phyloP scores from a whole-genome alignment of 768 basidiomycete genomes.

The Trichaptum fuscoviolaceum region DNA sequence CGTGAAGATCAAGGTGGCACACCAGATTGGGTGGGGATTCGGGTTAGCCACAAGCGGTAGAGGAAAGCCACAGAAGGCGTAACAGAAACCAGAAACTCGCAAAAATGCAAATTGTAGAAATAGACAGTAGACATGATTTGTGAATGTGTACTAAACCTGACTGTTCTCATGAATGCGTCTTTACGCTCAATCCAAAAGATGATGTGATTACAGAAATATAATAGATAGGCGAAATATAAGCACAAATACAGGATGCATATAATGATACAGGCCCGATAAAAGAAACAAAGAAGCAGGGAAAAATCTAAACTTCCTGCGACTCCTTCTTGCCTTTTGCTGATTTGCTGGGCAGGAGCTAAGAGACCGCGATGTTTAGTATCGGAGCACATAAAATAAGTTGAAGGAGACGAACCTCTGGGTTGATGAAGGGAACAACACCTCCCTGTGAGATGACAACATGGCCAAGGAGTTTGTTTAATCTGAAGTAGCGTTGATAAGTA shows the following conservation, averaged over 20 bases:
- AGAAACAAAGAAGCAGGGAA: slow-evolving; percentile 7
- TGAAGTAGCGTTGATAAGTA: not conserved
- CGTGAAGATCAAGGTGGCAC: slow-evolving; percentile 37
- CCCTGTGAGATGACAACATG: slow-evolving; percentile 59
- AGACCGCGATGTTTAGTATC: not conserved
- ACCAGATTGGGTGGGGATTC: slow-evolving; percentile 56
- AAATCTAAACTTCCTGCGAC: slow-evolving; percentile 44
- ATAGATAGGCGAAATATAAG: slow-evolving; percentile 5
- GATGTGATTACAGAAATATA: not conserved
- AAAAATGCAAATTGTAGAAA: too few species aligned
- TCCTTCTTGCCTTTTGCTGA: slow-evolving; percentile 42
- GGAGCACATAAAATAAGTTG: not conserved
- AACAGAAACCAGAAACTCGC: too few species aligned
- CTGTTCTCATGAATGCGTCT: too few species aligned
- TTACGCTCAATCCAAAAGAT: not conserved
- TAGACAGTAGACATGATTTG: too few species aligned
- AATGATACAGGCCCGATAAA: slow-evolving; percentile 6
- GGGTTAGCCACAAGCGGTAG: not conserved
- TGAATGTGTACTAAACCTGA: too few species aligned
- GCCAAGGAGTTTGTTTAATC: slow-evolving; percentile 35
- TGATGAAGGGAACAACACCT: slow-evolving; percentile 51
- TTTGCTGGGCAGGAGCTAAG: slow-evolving; percentile 40
- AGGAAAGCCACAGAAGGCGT: not conserved
- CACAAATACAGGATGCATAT: slow-evolving; percentile 10
- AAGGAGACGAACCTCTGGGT: slow-evolving; percentile 28